Evolutionary conservation across 116 monocot species (phyloP), one percentile per base, ranked within the genome.

Genomic region (Dioscorea cayenensis): DNA sequence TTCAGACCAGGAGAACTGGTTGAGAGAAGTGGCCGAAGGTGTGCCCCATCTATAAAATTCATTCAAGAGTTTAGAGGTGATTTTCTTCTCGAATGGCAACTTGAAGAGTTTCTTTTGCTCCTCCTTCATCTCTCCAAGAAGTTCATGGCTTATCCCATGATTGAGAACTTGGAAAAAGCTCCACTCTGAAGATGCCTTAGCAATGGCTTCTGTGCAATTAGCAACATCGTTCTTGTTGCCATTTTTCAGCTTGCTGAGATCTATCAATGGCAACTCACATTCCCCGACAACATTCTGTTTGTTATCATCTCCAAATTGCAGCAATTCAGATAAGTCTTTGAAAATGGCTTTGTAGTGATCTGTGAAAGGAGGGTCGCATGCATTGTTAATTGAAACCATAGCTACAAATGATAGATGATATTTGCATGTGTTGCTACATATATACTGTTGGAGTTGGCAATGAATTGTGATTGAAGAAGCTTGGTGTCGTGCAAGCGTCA

Each of bases 1-100:
- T 62, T 95, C 95, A 1, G 89, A 95, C 92, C 95, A 95, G 13
- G 92, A 89, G 77, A 95, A 80, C 85, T 89, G 95, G 22, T 70
- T 25, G 3, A 73, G 65, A 28, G 75, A 83, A 11, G 77, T 85
- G n/a, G 87, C 92, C 0, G 81, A 71, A 12, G 92, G 89, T 43
- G 79, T 78, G 14, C 92, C 94, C 90, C 94, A 94, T 55, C 88
- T 65, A 72, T 90, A 94, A 6, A 80, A 83, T 52, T 79, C 74
- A 55, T 84, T 76, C 60, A 86, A 69, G 16, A 82, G 43, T 64
- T 69, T 62, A 22, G 72, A 78, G 29, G 32, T 71, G 37, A n/a
- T 66, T 80, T 90, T 92, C 68, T 69, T 66, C 79, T 90, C 78
- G 38, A 88, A 94, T 10, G 87, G 78, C 82, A 83, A 37, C 63